These are phyloP conservation scores for Yarrowia yakushimensis DNA, from an alignment of 805 yeast species.

Conservation along the genomic window DNA sequence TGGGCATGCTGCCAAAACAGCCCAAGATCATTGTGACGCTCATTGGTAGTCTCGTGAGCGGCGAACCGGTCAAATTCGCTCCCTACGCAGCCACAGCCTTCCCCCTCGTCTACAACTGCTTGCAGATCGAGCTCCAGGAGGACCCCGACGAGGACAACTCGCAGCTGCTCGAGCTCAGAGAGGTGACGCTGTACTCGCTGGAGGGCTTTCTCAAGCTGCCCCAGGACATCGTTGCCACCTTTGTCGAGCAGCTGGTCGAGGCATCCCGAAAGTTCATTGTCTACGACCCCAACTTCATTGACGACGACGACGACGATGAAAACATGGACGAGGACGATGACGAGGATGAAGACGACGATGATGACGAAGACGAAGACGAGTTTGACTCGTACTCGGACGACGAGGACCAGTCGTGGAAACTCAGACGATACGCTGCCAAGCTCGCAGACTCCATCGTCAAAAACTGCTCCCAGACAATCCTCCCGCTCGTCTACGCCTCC, in stretches of 20 bases:
- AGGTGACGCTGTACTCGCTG: constrained; percentile 46
- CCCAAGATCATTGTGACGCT: constrained; percentile 16
- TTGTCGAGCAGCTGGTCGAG: constrained; percentile 34
- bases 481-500: constrained; percentile 31
- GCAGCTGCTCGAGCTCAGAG: constrained; percentile 48
- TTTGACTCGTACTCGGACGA: constrained; percentile 41
- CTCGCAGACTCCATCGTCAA: constrained; percentile 43
- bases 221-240: constrained; percentile 39
- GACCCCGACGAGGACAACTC: constrained; percentile 45
- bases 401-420: constrained; percentile 60
- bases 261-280: constrained; percentile 38
- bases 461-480: constrained; percentile 40
- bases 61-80: constrained; percentile 30
- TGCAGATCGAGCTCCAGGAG: constrained; percentile 35
- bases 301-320: constrained; percentile 39
- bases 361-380: constrained; percentile 34
- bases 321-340: constrained; percentile 42
- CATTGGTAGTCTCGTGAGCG: constrained; percentile 34
- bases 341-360: constrained; percentile 50
- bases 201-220: constrained; percentile 29
- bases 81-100: constrained; percentile 27
- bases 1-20: neutral
- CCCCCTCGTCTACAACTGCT: constrained; percentile 28
- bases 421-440: constrained; percentile 52
- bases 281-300: constrained; percentile 48